phyloP scores from a whole-genome alignment of 1,139 yeast genomes.

The Kodamaea anthophila region DNA sequence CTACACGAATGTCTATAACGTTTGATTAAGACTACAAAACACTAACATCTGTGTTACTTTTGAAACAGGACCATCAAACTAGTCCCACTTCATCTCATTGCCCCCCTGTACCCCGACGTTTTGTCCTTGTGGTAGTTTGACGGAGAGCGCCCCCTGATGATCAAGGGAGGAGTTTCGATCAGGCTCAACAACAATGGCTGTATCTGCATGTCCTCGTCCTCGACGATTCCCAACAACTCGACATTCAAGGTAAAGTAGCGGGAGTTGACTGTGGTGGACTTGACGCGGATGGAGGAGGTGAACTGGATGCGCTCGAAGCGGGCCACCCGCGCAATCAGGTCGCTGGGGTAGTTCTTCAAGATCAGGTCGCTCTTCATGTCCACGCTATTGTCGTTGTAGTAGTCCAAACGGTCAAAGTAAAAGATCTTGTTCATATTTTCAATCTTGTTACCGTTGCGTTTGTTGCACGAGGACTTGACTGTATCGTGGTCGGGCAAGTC shows the following conservation, averaged over 20 bases:
- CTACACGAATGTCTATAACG: slow-evolving; percentile 2
- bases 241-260: slow-evolving; percentile 51
- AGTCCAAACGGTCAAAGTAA: slow-evolving; percentile 40
- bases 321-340: slow-evolving; percentile 53
- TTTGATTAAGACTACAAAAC: slow-evolving; percentile 3
- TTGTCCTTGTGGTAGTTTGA: slow-evolving; percentile 49
- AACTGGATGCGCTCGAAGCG: slow-evolving; percentile 66
- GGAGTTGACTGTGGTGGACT: slow-evolving; percentile 38
- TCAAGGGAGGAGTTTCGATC: slow-evolving; percentile 55
- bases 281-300: slow-evolving; percentile 53
- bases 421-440: slow-evolving; percentile 47
- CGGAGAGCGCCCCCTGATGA: slow-evolving; percentile 66
- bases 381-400: slow-evolving; percentile 26
- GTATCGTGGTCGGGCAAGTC: slow-evolving; percentile 52
- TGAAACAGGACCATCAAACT: slow-evolving; percentile 2
- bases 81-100: slow-evolving; percentile 9
- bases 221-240: slow-evolving; percentile 47
- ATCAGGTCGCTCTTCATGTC: slow-evolving; percentile 29
- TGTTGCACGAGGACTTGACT: slow-evolving; percentile 56
- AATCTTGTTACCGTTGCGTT: slow-evolving; percentile 47
- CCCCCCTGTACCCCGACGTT: slow-evolving; percentile 34
- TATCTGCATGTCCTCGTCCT: slow-evolving; percentile 33
- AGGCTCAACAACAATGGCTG: slow-evolving; percentile 36
- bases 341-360: slow-evolving; percentile 41
- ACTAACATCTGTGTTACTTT: slow-evolving; percentile 1